A percentile compares a stretch with the other conserved stretches of the same genome.
phyloP scores from a whole-genome alignment of 2,329 filamentous ascomycete species.

The Plectosphaerella sp. region DNA sequence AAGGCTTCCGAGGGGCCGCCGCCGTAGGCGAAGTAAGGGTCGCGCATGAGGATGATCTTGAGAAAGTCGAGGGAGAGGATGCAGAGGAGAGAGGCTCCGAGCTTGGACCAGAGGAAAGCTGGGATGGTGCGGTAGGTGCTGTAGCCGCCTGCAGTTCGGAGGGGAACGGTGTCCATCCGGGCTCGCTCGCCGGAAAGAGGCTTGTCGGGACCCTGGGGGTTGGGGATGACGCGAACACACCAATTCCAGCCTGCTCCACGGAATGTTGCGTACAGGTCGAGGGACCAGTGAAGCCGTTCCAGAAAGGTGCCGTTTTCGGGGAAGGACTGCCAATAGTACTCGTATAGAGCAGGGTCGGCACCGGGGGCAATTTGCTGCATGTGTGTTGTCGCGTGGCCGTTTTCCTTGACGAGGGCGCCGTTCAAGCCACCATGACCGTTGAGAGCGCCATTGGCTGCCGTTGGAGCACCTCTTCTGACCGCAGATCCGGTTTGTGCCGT shows the following conservation, averaged over 20 bases:
- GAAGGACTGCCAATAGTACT: conserved; percentile 59
- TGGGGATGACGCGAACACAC: conserved; percentile 40
- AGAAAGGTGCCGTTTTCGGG: conserved; percentile 43
- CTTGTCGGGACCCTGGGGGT: conserved; percentile 33
- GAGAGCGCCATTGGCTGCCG: too few relatives aligned
- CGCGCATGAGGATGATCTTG: conserved; percentile 65
- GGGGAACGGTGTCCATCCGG: conserved; percentile 35
- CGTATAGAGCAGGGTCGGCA: conserved; percentile 23
- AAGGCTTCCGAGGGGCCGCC: conserved; percentile 20
- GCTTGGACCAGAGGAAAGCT: conserved; percentile 39
- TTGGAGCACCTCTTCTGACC: too few relatives aligned
- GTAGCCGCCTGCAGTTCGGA: conserved; percentile 40
- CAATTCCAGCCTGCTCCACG: conserved; percentile 44
- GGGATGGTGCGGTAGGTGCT: conserved; percentile 33
- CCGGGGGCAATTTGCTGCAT: neutral
- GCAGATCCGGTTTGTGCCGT: neutral
- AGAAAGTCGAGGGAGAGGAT: conserved; percentile 69
- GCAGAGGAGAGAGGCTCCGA: conserved; percentile 43
- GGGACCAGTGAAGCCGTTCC: conserved; percentile 49
- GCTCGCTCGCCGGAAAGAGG: conserved; percentile 32
- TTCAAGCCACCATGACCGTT: too few relatives aligned
- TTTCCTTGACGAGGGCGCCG: too few relatives aligned
- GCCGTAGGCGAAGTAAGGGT: conserved; percentile 70
- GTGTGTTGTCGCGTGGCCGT: neutral
- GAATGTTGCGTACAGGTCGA: conserved; percentile 50